Evolutionary conservation across 805 yeast genomes (phyloP).

Genomic region (Starmerella potacharoeniae): DNA sequence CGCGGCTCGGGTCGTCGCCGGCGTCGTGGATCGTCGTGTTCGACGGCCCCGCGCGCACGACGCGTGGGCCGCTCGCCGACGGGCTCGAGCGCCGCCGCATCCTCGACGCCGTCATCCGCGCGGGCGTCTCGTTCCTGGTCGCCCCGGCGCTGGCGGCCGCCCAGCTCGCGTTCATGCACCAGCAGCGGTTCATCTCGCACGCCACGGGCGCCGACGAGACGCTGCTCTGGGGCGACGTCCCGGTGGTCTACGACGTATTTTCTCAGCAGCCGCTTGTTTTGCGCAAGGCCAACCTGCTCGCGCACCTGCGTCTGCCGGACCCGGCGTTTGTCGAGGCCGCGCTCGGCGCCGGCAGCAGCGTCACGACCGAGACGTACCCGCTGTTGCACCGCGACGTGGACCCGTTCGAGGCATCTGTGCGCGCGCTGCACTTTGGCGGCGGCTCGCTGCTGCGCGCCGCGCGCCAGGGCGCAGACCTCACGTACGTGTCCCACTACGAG

Average conservation of each 20-base stretch:
- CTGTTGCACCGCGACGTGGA: conserved; percentile 3
- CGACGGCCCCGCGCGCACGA: conserved; percentile 21
- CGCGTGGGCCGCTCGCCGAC: conserved; percentile 10
- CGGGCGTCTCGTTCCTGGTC: conserved; percentile 52
- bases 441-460: conserved; percentile 10
- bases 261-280: conserved; percentile 54
- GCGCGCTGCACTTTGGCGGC: conserved; percentile 8
- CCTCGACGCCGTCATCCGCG: conserved; percentile 43
- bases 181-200: conserved; percentile 49
- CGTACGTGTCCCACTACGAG: conserved; percentile 41
- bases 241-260: conserved; percentile 60
- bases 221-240: conserved; percentile 48
- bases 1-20: conserved; percentile 12
- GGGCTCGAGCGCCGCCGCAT: conserved; percentile 27
- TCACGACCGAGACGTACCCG: conserved; percentile 8
- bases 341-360: conserved; percentile 50
- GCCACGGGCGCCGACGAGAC: conserved; percentile 79
- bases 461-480: conserved; percentile 22
- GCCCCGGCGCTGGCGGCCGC: conserved; percentile 76
- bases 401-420: conserved; percentile 5
- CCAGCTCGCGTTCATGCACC: conserved; percentile 61
- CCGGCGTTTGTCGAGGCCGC: conserved; percentile 66
- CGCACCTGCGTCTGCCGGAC: conserved; percentile 47
- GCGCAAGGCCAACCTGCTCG: conserved; percentile 45
- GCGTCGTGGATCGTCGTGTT: conserved; percentile 19